Conservation (phyloP, 2,329 filamentous ascomycete genomes). For the Didymella pinodella region DNA sequence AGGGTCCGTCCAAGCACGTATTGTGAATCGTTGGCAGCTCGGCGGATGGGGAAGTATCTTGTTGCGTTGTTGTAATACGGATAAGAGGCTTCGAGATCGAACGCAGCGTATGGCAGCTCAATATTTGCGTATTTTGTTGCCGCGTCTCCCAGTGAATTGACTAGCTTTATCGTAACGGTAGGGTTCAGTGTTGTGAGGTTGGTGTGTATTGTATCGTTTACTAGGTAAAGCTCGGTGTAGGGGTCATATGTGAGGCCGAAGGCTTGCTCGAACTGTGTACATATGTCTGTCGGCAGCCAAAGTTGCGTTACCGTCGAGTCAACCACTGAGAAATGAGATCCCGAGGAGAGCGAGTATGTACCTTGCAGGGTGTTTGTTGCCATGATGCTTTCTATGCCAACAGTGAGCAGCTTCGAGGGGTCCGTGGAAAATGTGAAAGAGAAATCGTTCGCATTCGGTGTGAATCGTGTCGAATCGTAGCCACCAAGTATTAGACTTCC, state of each 20-base stretch:
- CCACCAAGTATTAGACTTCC: conserved; percentile 53
- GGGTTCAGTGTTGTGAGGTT: conserved; percentile 43
- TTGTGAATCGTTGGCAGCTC: conserved; percentile 62
- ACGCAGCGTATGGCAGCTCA: conserved; percentile 57
- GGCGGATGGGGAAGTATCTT: conserved; percentile 72
- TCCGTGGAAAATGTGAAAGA: conserved; percentile 46
- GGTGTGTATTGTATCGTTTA: conserved; percentile 51
- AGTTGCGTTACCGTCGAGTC: conserved; percentile 54
- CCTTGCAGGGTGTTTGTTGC: conserved; percentile 44
- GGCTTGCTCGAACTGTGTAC: conserved; percentile 50
- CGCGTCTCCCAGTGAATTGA: conserved; percentile 41
- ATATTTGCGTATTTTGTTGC: conserved; percentile 53
- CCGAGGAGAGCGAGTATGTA: conserved; percentile 45
- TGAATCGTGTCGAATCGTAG: conserved; percentile 53
- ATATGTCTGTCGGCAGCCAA: conserved; percentile 53
- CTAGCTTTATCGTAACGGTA: conserved; percentile 50
- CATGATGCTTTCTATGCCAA: conserved; percentile 45
- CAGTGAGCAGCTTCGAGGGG: conserved; percentile 43
- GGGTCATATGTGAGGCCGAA: conserved; percentile 53
- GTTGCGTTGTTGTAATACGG: conserved; percentile 67
- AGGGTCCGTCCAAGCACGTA: conserved; percentile 72
- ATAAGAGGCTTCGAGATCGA: conserved; percentile 59
- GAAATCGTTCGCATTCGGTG: conserved; percentile 37
- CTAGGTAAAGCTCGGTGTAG: conserved; percentile 48
- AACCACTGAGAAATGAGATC: conserved; percentile 47